phyloP scores from a whole-genome alignment of 164 flowering plant species.

The Nymphaea colorata region DNA sequence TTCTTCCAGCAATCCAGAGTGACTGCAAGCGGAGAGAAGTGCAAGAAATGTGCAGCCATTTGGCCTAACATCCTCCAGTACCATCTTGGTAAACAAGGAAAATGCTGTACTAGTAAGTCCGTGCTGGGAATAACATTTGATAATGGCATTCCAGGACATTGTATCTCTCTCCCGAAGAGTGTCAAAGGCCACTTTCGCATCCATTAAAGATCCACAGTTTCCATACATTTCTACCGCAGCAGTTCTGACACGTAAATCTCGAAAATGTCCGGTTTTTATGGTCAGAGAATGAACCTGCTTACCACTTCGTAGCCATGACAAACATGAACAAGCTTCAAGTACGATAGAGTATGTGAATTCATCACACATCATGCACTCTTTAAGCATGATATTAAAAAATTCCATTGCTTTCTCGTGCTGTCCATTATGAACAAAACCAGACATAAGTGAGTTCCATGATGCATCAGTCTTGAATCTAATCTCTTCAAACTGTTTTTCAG shows the following conservation, averaged over 20 bases:
- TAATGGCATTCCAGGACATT: conserved; percentile 16
- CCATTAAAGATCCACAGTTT: conserved; percentile 12
- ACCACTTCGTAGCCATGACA: conserved; percentile 26
- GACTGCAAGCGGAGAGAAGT: conserved; percentile 18
- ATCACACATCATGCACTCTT: conserved; percentile 6
- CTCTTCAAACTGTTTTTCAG: background rate
- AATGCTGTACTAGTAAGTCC: conserved; percentile 13
- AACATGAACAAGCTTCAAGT: conserved; percentile 16
- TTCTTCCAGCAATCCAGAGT: conserved; percentile 13
- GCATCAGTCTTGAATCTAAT: conserved; percentile 11
- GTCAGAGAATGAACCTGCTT: conserved; percentile 43
- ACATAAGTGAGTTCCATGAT: conserved; percentile 23
- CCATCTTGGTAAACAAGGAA: conserved; percentile 10
- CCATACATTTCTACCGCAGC: conserved; percentile 32
- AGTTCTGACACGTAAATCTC: conserved; percentile 32
- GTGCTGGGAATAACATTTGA: conserved; percentile 15
- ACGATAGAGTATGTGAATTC: conserved; percentile 15
- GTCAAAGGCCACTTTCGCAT: conserved; percentile 13
- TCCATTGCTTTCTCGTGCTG: conserved; percentile 15
- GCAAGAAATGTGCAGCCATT: conserved; percentile 17
- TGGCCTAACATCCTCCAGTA: conserved; percentile 13
- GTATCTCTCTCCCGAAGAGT: conserved; percentile 8
- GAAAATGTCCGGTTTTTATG: conserved; percentile 30
- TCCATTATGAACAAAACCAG: conserved; percentile 11
- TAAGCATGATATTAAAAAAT: conserved; percentile 10